Evolutionary conservation across 805 yeast genomes (phyloP), one percentile per base, ranked within the genome.

Genomic region (Priceomyces castillae): DNA sequence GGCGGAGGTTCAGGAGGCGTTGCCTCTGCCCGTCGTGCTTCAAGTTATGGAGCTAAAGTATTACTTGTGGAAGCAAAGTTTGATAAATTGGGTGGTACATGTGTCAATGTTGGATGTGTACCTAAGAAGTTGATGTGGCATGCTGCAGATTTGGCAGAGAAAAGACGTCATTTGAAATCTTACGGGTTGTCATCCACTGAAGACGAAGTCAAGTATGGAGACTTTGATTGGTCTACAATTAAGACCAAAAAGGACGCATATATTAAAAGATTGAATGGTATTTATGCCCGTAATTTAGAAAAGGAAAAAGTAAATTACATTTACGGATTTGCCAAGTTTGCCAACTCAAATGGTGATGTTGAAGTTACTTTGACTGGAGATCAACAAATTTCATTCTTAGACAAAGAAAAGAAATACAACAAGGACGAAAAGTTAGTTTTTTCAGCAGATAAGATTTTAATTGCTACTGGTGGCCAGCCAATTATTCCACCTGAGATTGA

Each of bases 1-100:
- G 99, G 99, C 41, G 99, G 99, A 46, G 99, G 99, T 11, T 89
- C 97, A 30, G 99, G 98, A 37, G 99, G 99, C 53, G 97, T 94
- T 36, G 97, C 99, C n/a, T 83, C 95, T 16, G 95, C 97, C 12
- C 82, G 99, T 66, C 81, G 98, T 57, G 98, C 99, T 10, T 97
- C 98, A 30, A 77, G 81, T 25, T 81, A 90, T 55, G 99, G 99
- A 19, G 96, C 95, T 19, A 88, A 89, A 53, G 84, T 94, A 1
- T 71, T 90, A 41, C 59, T 94, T 16, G 75, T 94, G 42, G 99
- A 94, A 66, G 80, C 87, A 33, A 79, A 81, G 41, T 83, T 74
- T 50, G 52, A 65, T 41, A 66, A 64, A 54, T 77, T 94, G 67
- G 99, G 99, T 46, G 99, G 99, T 22, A 94, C 99, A 34, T 94